These are phyloP conservation scores for Eucalyptus cloeziana DNA, from an alignment of 345 rosid species.

Conservation along the genomic window DNA sequence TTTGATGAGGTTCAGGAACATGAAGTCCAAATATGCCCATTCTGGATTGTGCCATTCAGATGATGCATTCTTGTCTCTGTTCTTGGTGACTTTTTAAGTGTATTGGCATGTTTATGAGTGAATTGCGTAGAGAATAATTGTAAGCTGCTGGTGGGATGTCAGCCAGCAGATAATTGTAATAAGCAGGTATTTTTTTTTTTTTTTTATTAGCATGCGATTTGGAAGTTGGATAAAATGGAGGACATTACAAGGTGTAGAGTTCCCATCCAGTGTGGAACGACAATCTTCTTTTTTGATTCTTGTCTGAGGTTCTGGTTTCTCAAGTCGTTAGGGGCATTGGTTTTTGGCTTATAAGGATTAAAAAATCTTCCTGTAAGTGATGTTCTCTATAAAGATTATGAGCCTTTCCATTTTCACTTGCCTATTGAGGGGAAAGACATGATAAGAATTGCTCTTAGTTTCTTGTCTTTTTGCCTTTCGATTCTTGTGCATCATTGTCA, in stretches of 20 bases:
- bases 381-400: not conserved
- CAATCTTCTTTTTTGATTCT: not conserved
- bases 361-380: not conserved
- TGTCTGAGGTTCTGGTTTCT: not conserved
- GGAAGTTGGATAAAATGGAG: not conserved
- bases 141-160: not conserved
- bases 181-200: not conserved
- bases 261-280: not conserved
- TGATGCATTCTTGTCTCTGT: not conserved
- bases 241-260: not conserved
- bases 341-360: not conserved
- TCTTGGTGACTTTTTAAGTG: not conserved
- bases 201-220: not conserved
- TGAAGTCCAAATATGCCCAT: not conserved
- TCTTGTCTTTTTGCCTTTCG: not conserved
- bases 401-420: not conserved
- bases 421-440: not conserved
- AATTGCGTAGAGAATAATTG: not conserved
- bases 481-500: not conserved
- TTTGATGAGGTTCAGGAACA: not conserved
- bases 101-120: not conserved
- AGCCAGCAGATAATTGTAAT: not conserved
- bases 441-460: not conserved
- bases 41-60: not conserved
- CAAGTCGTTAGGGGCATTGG: not conserved